phyloP scores from a whole-genome alignment of 2,329 filamentous ascomycete species.

The Claviceps sp. region DNA sequence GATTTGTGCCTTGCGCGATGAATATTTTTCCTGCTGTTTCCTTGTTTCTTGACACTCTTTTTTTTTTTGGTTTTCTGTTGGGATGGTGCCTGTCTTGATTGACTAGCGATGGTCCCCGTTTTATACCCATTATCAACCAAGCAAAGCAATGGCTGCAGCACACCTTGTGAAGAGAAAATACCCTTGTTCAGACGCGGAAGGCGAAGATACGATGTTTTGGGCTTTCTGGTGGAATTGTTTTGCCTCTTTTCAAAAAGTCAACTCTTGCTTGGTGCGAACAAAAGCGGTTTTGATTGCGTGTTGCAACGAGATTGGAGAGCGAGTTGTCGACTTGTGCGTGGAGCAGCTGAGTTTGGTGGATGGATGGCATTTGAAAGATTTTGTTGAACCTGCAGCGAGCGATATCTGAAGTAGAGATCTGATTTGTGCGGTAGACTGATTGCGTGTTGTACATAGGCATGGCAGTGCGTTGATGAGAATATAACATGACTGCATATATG shows the following conservation, averaged over 20 bases:
- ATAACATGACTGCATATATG: neutral
- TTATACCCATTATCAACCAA: conserved; percentile 23
- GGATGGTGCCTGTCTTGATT: conserved; percentile 18
- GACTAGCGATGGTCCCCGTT: conserved; percentile 18
- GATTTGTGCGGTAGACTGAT: neutral
- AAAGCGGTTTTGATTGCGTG: neutral
- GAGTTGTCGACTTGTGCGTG: neutral
- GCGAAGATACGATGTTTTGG: neutral
- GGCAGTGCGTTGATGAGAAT: neutral
- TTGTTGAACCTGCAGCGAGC: neutral
- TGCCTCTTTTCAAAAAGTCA: neutral
- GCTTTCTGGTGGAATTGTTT: neutral
- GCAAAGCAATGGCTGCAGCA: conserved; percentile 16
- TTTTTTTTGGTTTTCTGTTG: conserved; percentile 8
- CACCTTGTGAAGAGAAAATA: conserved; percentile 18
- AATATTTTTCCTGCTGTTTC: neutral
- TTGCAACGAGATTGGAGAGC: neutral
- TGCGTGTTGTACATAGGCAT: too few relatives aligned
- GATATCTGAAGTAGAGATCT: neutral
- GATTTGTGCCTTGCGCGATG: conserved; percentile 6
- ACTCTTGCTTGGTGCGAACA: neutral
- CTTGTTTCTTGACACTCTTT: conserved; percentile 3
- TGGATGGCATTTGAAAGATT: neutral
- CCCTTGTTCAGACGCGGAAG: conserved; percentile 10
- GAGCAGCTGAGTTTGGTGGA: neutral